Base-by-base conservation (phyloP, 257 asterid genomes). In the Primulina eburnea region DNA sequence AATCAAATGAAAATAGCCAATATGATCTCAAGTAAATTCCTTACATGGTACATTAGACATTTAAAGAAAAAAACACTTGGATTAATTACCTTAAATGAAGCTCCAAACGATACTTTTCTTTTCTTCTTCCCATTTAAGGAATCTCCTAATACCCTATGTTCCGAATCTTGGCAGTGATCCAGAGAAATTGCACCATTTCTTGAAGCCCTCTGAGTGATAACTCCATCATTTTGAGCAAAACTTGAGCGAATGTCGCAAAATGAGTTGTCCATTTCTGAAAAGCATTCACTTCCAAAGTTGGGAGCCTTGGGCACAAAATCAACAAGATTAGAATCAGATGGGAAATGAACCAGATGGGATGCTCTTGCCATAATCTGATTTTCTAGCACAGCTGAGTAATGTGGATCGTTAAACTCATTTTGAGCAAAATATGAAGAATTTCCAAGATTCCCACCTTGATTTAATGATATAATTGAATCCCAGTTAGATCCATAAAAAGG, bases 41-140 rank as follows among this genome's bases (percentile, higher is more conserved):
- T 4, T 35, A 57, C 65, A 71, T 65, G 4, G 26, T 2, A 26
- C 58, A 32, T 56, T 38, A 18, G 35, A 61, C n/a, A 53, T 30
- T 56, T 24, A 21, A 56, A 61, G 20, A 17, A 16, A 40, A 40
- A 35, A 2, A 18, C 2, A 60, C 11, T 68, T 50, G 20, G 12
- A 73, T 43, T 21, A 58, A 10, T 71, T 62, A 83, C 88, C 85
- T 64, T 64, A 26, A 69, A 20, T 34, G 77, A 61, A 69, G 67
- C 75, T 38, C 73, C 77, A 18, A 64, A 53, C 35, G 85, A 71
- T 43, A 73, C 77, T 75, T 76, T 82, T 71, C 93, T 86, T 79
- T 85, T 92, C 83, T 87, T 86, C 81, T 80, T 92, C 33, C 87
- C 89, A 81, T 75, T 77, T 24, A 85, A 82, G 47, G 89, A 82